Percentiles rank a stretch among this genome's conserved stretches.
phyloP scores from a whole-genome alignment of 2,329 filamentous ascomycete species.

The Colletotrichum truncatum region DNA sequence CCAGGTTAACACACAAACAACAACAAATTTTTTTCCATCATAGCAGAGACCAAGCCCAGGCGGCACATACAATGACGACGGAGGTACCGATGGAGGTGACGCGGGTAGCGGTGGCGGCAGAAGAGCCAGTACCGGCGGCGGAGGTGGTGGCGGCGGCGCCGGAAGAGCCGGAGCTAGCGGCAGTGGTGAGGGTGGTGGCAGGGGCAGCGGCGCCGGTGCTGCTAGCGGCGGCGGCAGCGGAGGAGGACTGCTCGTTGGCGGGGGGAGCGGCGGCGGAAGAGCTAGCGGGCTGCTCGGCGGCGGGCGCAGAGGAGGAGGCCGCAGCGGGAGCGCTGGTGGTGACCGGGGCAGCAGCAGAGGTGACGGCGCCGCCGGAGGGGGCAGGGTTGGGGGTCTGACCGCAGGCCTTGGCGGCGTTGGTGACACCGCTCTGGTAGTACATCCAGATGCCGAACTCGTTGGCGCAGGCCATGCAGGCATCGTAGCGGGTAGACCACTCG shows the following conservation, averaged over 20 bases:
- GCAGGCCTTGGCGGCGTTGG: conserved; percentile 37
- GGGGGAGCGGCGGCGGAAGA: not conserved
- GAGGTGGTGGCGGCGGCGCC: not conserved
- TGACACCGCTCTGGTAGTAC: conserved; percentile 49
- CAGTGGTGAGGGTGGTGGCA: conserved; percentile 7
- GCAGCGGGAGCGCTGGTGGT: not conserved
- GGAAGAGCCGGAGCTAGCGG: not conserved
- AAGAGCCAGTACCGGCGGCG: not conserved
- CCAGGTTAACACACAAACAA: not conserved
- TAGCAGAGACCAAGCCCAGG: conserved; percentile 19
- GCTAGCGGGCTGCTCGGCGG: not conserved
- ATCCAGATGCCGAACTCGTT: conserved; percentile 54
- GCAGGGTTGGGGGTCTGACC: conserved; percentile 15
- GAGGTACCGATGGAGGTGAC: conserved; percentile 19
- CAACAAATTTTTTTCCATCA: not conserved
- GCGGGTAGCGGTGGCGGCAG: conserved; percentile 8
- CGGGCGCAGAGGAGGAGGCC: not conserved
- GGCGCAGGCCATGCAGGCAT: conserved; percentile 52
- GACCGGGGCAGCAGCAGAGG: not conserved
- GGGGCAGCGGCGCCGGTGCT: not conserved
- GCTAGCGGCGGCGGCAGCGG: not conserved
- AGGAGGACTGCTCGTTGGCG: not conserved
- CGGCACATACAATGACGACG: conserved; percentile 21
- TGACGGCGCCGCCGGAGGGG: conserved; percentile 18
- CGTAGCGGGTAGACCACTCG: conserved; percentile 50